Base-by-base conservation (phyloP, 106 monocot genomes). In the Acanthochlamys bracteata region DNA sequence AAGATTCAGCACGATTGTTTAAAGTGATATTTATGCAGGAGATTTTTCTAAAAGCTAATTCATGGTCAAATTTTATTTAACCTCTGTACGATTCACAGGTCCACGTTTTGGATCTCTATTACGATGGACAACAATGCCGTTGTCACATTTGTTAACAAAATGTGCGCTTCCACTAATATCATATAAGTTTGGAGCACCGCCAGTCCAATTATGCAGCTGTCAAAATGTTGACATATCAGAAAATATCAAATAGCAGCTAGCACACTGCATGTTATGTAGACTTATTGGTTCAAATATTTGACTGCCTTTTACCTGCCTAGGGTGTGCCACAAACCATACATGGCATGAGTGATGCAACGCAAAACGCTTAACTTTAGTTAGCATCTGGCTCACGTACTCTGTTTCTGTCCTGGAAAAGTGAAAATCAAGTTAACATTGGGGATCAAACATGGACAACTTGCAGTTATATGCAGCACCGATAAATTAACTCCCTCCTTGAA, bases 91-190 rank as follows among this genome's bases (percentile, higher is more conserved):
- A 77, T 96, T 78, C 59, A 80, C 24, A 15, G 84, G 83, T 8
- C 87, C 91, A 59, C n/a, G 14, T 39, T 80, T 82, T 70, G 54
- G 62, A 80, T 85, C 78, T 55, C 77, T 65, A 49, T 86, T 90
- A 41, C 95, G 76, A 79, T 96, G 96, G 59, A 96, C 73, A 24
- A 96, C 83, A 65, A 96, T 81, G 21, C 91, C 90, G 75, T 96
- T 96, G 61, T 96, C 96, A 83, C 96, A 96, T 73, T 96, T 96
- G 46, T 96, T 96, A 42, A 96, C 83, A 60, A 96, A 91, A 69
- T 96, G 96, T 39, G 91, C 90, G 68, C 96, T 96, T 67, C 96
- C 96, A 78, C 96, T 96, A 41, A 96, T 88, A 72, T 96, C 96
- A 66, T 96, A 96, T 70, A 96, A 39, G 76, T 87, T 87, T 42